A percentile compares a stretch with the other conserved stretches of the same genome.
Conservation (phyloP, 108 stramenopile genomes). For the Cyclostephanos invisitatus region DNA sequence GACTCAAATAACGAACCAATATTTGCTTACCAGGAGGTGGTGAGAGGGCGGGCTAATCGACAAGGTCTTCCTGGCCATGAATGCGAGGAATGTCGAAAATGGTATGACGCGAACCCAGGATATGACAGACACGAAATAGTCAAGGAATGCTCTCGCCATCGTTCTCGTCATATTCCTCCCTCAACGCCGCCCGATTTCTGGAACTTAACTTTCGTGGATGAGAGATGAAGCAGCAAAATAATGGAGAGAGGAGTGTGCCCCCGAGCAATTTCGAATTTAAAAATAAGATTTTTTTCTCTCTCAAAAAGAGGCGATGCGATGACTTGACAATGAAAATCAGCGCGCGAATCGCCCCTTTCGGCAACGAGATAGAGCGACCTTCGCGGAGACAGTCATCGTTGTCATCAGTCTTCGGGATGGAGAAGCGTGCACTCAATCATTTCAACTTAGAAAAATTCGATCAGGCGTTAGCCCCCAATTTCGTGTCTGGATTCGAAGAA, state of each 20-base stretch:
- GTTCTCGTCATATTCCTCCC: conserved; percentile 29
- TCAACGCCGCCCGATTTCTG: conserved; percentile 50
- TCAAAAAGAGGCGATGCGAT: background rate
- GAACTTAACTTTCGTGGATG: conserved; percentile 51
- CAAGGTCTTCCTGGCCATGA: conserved; percentile 46
- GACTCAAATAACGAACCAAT: conserved; percentile 8
- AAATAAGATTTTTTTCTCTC: background rate
- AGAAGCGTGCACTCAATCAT: conserved; percentile 15
- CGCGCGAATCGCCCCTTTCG: conserved; percentile 22
- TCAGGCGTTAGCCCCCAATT: conserved; percentile 35
- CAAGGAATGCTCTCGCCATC: conserved; percentile 50
- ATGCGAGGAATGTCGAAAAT: conserved; percentile 49
- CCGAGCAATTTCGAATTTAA: background rate
- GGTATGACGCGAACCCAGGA: conserved; percentile 40
- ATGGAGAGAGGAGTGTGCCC: no score
- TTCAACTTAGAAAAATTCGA: conserved; percentile 45
- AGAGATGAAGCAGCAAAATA: no score
- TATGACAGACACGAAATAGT: conserved; percentile 44
- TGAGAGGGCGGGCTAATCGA: conserved; percentile 40
- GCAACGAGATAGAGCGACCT: background rate
- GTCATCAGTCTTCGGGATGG: conserved; percentile 14
- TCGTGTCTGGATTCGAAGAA: conserved; percentile 49
- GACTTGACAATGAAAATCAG: background rate
- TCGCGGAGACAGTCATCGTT: conserved; percentile 1
- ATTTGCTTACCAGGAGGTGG: conserved; percentile 54